Evolutionary conservation across 139 green algal species (phyloP), one percentile per base, ranked within the genome.

Genomic region (Auxenochlorella pyrenoidosa): DNA sequence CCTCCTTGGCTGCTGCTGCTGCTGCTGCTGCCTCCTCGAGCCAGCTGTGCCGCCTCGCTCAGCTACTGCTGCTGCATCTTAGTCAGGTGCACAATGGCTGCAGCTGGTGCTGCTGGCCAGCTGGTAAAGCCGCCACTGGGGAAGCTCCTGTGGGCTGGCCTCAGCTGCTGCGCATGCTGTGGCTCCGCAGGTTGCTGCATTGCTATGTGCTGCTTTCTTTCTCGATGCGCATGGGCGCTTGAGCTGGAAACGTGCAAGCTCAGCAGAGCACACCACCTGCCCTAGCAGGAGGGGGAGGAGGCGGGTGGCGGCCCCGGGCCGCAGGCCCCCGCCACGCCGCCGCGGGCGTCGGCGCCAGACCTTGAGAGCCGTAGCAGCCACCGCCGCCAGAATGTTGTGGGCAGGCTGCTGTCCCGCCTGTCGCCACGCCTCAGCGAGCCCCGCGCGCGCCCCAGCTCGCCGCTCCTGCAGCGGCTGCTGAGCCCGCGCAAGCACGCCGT

Each of bases 401-500:
- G 24, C 5, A 63, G 40, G 63, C 40, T 76, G 54, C 30, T 85
- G 28, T 60, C 60, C 13, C 80, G 44, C 26, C 80, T 85, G 80
- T 85, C 80, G 80, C 63, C 80, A 6, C 26, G 63, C 26, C 24
- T 54, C 21, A 54, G 43, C 43, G 43, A 60, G 75, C 75, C 34
- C 0, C 10, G 60, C 5, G 28, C 24, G 3, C n/a, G 16, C 10
- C 54, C 54, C 16, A 24, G 54, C 2, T 26, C 16, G 34, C 79
- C 59, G 26, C 54, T 84, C 24, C 80, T 60, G 80, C 34, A 75
- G 41, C 59, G 63, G 26, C 43, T 85, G 40, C 15, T 75, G 13
- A 85, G 60, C 60, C 80, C 59, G 6, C 78, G 78, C 15, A 70
- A 71, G 78, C 41, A n/a, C 12, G 38, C 75, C 47, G 70, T 76